phyloP scores from a whole-genome alignment of 164 flowering plant genomes.

The Cinnamomum micranthum region DNA sequence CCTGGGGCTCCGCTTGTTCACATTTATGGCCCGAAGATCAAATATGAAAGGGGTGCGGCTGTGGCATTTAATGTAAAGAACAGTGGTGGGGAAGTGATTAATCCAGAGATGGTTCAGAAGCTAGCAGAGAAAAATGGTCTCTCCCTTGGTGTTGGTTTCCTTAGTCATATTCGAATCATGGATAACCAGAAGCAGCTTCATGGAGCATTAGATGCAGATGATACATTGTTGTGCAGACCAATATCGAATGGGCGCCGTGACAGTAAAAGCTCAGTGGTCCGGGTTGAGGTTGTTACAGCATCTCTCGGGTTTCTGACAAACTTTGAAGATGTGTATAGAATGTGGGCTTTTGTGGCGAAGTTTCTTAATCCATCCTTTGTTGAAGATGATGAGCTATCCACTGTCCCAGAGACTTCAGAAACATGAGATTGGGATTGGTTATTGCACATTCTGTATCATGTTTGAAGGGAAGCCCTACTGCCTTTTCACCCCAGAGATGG shows the following conservation, averaged over 20 bases:
- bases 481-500: conserved; percentile 13
- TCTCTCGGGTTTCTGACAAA: conserved; percentile 61
- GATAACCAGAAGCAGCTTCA: conserved; percentile 30
- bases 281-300: conserved; percentile 66
- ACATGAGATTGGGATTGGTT: conserved; percentile 14
- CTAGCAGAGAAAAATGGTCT: conserved; percentile 62
- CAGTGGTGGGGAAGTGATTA: conserved; percentile 41
- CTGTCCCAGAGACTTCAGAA: conserved; percentile 52
- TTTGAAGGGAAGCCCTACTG: conserved; percentile 13
- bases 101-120: conserved; percentile 66
- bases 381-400: conserved; percentile 35
- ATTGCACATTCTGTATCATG: not conserved
- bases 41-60: conserved; percentile 62
- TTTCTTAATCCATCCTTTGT: conserved; percentile 54
- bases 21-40: conserved; percentile 79
- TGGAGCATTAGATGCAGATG: conserved; percentile 25
- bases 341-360: conserved; percentile 65
- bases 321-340: conserved; percentile 58
- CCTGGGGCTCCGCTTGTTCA: conserved; percentile 35
- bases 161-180: conserved; percentile 40
- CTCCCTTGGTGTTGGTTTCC: conserved; percentile 51
- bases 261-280: conserved; percentile 31
- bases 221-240: conserved; percentile 29
- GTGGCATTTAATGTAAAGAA: conserved; percentile 70
- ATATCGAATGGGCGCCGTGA: conserved; percentile 30